phyloP scores from a whole-genome alignment of 192 early-diverging fungal genomes.

The Bifiguratus adelaidae region DNA sequence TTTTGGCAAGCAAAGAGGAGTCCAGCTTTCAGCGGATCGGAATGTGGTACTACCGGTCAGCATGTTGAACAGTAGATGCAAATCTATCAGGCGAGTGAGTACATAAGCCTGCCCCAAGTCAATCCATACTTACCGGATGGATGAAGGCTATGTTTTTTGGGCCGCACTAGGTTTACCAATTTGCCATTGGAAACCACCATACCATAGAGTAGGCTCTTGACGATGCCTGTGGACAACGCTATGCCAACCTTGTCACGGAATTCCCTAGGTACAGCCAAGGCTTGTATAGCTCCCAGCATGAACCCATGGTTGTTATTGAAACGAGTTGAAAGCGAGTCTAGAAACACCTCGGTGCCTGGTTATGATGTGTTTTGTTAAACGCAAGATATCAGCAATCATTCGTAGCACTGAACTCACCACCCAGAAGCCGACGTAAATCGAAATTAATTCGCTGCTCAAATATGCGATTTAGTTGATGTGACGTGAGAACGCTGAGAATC shows the following conservation, averaged over 20 bases:
- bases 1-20: conserved; percentile 86
- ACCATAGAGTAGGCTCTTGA: conserved; percentile 66
- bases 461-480: conserved; percentile 68
- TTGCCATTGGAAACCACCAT: conserved; percentile 69
- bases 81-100: conserved; percentile 32
- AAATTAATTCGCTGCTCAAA: conserved; percentile 81
- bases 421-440: conserved; percentile 76
- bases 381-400: neutral
- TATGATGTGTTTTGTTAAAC: neutral
- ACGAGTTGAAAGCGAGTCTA: conserved; percentile 63
- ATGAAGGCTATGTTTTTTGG: conserved; percentile 69
- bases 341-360: conserved; percentile 65
- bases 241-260: conserved; percentile 61
- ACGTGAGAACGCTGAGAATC: conserved; percentile 76
- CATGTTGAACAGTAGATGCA: conserved; percentile 77
- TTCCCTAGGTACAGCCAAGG: conserved; percentile 52
- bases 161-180: conserved; percentile 63
- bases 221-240: conserved; percentile 36
- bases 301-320: conserved; percentile 64
- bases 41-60: conserved; percentile 65
- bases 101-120: neutral
- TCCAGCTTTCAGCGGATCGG: conserved; percentile 80
- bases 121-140: conserved; percentile 35
- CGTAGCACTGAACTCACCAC: conserved; percentile 29
- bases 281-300: conserved; percentile 65